Conservation (phyloP, 2,329 filamentous ascomycete species). For the Ophiognomonia clavigignenti-juglandacearum region DNA sequence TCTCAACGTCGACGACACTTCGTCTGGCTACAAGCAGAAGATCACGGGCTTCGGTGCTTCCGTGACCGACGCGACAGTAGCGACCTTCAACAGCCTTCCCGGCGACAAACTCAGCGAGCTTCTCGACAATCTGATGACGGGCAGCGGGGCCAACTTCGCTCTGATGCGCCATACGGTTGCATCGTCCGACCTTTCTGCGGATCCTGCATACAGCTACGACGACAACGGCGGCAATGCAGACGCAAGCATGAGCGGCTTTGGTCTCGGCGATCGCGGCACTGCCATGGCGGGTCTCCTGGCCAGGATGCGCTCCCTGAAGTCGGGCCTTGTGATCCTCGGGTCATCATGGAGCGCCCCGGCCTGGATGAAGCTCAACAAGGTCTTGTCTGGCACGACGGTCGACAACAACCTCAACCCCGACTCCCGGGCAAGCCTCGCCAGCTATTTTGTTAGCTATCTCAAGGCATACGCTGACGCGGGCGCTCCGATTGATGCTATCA, state of each 20-base stretch:
- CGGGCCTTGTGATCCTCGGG: slow-evolving; percentile 32
- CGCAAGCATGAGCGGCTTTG: slow-evolving; percentile 25
- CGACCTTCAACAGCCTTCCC: slow-evolving; percentile 31
- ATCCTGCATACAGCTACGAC: slow-evolving; percentile 36
- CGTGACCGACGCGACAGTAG: slow-evolving; percentile 36
- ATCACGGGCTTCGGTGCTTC: slow-evolving; percentile 37
- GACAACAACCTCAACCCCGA: slow-evolving; percentile 34
- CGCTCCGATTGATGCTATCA: slow-evolving; percentile 34
- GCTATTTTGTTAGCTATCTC: slow-evolving; percentile 38
- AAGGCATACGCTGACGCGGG: slow-evolving; percentile 32
- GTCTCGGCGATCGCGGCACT: slow-evolving; percentile 32
- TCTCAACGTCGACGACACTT: slow-evolving; percentile 33
- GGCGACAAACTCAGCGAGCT: slow-evolving; percentile 25
- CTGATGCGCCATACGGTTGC: slow-evolving; percentile 36
- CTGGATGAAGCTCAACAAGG: slow-evolving; percentile 37
- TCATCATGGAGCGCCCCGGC: slow-evolving; percentile 35
- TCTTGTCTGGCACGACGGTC: slow-evolving; percentile 27
- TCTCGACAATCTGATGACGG: slow-evolving; percentile 30
- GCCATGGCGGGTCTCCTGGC: slow-evolving; percentile 33
- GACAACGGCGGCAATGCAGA: slow-evolving; percentile 29
- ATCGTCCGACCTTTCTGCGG: slow-evolving; percentile 33
- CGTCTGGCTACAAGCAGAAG: slow-evolving; percentile 32
- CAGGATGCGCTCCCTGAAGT: slow-evolving; percentile 29
- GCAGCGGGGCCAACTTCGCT: slow-evolving; percentile 32
- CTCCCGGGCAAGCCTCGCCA: slow-evolving; percentile 29